These are phyloP conservation scores for Monoraphidium neglectum DNA, from an alignment of 139 green algal species.

Conservation along the genomic window DNA sequence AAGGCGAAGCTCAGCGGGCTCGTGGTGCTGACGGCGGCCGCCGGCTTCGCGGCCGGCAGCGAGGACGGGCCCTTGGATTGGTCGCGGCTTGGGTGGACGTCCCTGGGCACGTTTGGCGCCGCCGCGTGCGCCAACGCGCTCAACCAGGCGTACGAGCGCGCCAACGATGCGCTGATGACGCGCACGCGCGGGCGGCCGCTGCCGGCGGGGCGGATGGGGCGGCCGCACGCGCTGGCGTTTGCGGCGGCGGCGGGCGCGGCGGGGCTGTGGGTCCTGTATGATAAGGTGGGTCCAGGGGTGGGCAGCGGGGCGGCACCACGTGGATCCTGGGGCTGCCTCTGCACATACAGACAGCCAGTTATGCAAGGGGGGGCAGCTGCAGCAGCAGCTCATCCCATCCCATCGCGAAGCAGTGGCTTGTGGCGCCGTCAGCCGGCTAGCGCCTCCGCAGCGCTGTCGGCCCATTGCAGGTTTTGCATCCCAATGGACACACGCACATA, in stretches of 20 bases:
- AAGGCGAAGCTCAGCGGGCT: conserved; percentile 89
- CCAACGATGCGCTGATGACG: conserved; percentile 85
- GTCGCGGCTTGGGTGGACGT: conserved; percentile 75
- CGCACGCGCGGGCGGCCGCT: conserved; percentile 91
- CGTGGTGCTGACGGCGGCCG: conserved; percentile 86
- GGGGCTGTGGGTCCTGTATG: conserved; percentile 73
- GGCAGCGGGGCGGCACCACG: too few species aligned
- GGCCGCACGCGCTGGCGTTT: conserved; percentile 80
- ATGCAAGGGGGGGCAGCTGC: too few species aligned
- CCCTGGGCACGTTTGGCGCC: conserved; percentile 84
- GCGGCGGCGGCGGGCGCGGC: conserved; percentile 63
- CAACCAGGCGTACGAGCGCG: conserved; percentile 94
- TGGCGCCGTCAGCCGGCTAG: too few species aligned
- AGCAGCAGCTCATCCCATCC: too few species aligned
- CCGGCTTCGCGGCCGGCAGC: conserved; percentile 87
- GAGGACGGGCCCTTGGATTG: conserved; percentile 68
- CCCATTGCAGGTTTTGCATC: too few species aligned
- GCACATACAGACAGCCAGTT: too few species aligned
- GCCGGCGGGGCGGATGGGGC: conserved; percentile 77
- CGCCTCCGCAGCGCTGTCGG: neutral
- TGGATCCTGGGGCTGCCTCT: too few species aligned
- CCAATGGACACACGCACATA: too few species aligned
- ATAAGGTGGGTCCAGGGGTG: conserved; percentile 64
- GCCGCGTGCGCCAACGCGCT: conserved; percentile 93
- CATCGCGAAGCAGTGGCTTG: too few species aligned